These are phyloP conservation scores for Neofusicoccum kwambonambiense DNA, from an alignment of 2,329 filamentous ascomycete species.

Conservation along the genomic window DNA sequence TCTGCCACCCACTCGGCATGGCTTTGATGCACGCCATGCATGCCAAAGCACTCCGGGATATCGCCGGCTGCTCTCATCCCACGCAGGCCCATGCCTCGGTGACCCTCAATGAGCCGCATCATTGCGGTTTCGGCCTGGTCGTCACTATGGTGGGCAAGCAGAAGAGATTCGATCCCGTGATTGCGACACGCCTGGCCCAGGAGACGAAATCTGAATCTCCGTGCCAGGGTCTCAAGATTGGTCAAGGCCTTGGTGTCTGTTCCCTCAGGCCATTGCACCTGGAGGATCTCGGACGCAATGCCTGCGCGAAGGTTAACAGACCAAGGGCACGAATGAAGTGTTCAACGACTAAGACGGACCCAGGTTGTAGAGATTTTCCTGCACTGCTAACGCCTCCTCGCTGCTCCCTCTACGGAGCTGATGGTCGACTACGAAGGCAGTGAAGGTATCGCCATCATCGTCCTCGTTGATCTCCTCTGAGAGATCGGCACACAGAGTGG, in stretches of 20 bases:
- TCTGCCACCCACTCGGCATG: constrained; percentile 18
- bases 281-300: constrained; percentile 32
- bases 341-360: constrained; percentile 7
- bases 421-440: constrained; percentile 63
- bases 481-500: constrained; percentile 37
- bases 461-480: constrained; percentile 8
- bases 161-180: constrained; percentile 56
- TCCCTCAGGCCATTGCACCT: constrained; percentile 39
- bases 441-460: constrained; percentile 33
- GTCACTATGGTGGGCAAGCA: constrained; percentile 84
- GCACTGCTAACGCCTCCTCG: constrained; percentile 55
- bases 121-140: constrained; percentile 90
- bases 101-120: constrained; percentile 69
- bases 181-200: constrained; percentile 62
- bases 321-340: no score
- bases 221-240: constrained; percentile 76
- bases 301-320: constrained; percentile 16
- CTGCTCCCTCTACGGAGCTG: constrained; percentile 55
- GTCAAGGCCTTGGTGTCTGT: constrained; percentile 42
- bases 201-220: constrained; percentile 69
- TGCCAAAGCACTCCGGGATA: constrained; percentile 81
- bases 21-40: constrained; percentile 64
- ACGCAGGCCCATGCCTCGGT: constrained; percentile 66
- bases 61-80: constrained; percentile 65
- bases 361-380: constrained; percentile 44